Evolutionary conservation across 805 yeast species (phyloP), one percentile per base, ranked within the genome.

Genomic region (Ogataea henricii): DNA sequence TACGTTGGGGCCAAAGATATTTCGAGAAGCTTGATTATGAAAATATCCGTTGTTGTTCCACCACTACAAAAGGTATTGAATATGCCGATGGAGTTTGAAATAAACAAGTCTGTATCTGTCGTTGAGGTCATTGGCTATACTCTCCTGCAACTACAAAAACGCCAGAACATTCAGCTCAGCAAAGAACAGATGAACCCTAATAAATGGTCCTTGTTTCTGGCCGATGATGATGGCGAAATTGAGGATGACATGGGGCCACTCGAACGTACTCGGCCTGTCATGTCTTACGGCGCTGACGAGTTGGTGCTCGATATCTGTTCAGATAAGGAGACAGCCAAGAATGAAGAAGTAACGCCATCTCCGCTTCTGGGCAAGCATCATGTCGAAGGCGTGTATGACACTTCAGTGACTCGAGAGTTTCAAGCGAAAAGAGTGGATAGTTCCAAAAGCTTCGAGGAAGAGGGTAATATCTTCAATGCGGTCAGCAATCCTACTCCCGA

Each of bases 181-280:
- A 48, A 35, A 16, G 34, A 42, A 20, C 53, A 46, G n/a, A 58
- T 65, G 43, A 79, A 85, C 51, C 87, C 91, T 0, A 85, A 86
- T 57, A 65, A 67, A 49, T 89, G 96, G 94, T 75, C 84, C 45
- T 60, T 92, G 27, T 87, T 87, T 48, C 73, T 92, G 18, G 90
- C 87, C 1, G 99, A 94, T 63, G 98, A 92, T 43, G 97, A 91
- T 62, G 92, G 92, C 6, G 97, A 95, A 43, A 84, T 87, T 32
- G 90, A 89, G 45, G 99, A 95, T 56, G 88, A 89, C 44, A 91
- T 94, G 70, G 98, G 98, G 1, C 81, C 91, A 1, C 70, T 94
- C 46, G 92, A 86, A 38, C 71, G 97, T 53, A 74, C 79, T 0
- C 72, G 91, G 45, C 58, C 71, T 3, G 71, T 94, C 22, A 71